Percentiles rank a stretch among this genome's conserved stretches.
phyloP scores from a whole-genome alignment of 768 basidiomycete species.

The Brasilioporus rufonigricans region DNA sequence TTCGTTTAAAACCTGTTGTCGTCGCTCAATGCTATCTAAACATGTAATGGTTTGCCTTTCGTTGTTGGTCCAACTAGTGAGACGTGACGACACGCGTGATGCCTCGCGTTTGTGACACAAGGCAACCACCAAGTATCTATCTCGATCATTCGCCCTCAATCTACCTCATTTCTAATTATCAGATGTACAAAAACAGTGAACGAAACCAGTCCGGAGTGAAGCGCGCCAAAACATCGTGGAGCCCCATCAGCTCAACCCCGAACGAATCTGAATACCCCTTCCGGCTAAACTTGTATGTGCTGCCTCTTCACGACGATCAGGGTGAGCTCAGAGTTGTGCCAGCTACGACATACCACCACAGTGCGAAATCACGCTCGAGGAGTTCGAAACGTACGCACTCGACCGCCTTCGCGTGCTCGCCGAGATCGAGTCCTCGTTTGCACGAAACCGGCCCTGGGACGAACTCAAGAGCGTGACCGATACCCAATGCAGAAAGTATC shows the following conservation, averaged over 20 bases:
- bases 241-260: not conserved
- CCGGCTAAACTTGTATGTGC: slow-evolving; percentile 75
- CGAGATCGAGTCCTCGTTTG: slow-evolving; percentile 87
- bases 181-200: slow-evolving; percentile 25
- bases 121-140: not conserved
- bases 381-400: slow-evolving; percentile 90
- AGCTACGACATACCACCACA: slow-evolving; percentile 88
- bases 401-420: slow-evolving; percentile 84
- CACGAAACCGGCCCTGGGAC: slow-evolving; percentile 77
- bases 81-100: slow-evolving; percentile 27
- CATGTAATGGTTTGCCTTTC: not conserved
- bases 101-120: slow-evolving; percentile 25
- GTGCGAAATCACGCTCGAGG: slow-evolving; percentile 89
- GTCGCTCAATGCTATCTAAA: slow-evolving; percentile 14
- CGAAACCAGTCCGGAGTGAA: not conserved
- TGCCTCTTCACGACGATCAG: not conserved
- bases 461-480: slow-evolving; percentile 67
- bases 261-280: slow-evolving; percentile 49
- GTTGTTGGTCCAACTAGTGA: not conserved
- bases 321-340: slow-evolving; percentile 5
- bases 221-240: not conserved
- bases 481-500: slow-evolving; percentile 68
- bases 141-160: not conserved
- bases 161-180: not conserved
- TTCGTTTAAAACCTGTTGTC: slow-evolving; percentile 7